Conservation (phyloP, 1,284 basidiomycete species). For the Testicularia cyperi region DNA sequence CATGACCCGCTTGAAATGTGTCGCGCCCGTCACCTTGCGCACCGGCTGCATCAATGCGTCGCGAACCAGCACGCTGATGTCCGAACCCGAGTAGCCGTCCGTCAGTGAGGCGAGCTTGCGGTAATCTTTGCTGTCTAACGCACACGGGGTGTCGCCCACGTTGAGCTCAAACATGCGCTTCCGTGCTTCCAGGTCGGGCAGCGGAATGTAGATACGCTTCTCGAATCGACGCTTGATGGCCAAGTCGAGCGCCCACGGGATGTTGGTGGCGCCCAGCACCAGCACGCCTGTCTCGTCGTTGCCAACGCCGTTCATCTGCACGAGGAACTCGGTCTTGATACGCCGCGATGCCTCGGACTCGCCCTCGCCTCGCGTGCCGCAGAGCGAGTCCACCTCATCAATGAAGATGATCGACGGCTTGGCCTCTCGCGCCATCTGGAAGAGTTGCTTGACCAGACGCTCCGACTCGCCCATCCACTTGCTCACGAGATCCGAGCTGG, state of each 20-base stretch:
- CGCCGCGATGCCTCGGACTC: slow-evolving; percentile 92
- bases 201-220: slow-evolving; percentile 96
- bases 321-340: slow-evolving; percentile 97
- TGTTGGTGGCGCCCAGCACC: slow-evolving; percentile 98
- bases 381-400: slow-evolving; percentile 95
- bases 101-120: slow-evolving; percentile 79
- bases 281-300: slow-evolving; percentile 90
- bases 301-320: slow-evolving; percentile 96
- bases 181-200: slow-evolving; percentile 90
- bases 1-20: slow-evolving; percentile 79
- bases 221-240: slow-evolving; percentile 98
- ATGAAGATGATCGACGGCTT: slow-evolving; percentile 99
- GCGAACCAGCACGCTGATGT: slow-evolving; percentile 91
- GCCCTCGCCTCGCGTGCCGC: slow-evolving; percentile 89
- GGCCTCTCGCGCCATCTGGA: slow-evolving; percentile 90
- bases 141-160: slow-evolving; percentile 87
- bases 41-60: slow-evolving; percentile 99
- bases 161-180: slow-evolving; percentile 96
- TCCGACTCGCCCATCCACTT: slow-evolving; percentile 99
- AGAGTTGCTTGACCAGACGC: slow-evolving; percentile 91
- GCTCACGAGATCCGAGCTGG: slow-evolving; percentile 90
- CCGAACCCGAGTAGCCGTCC: slow-evolving; percentile 90
- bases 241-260: slow-evolving; percentile 79
- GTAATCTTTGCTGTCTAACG: slow-evolving; percentile 78
- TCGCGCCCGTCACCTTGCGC: slow-evolving; percentile 89